Conservation (phyloP, 2,329 filamentous ascomycete genomes). For the Diaporthe vexans region DNA sequence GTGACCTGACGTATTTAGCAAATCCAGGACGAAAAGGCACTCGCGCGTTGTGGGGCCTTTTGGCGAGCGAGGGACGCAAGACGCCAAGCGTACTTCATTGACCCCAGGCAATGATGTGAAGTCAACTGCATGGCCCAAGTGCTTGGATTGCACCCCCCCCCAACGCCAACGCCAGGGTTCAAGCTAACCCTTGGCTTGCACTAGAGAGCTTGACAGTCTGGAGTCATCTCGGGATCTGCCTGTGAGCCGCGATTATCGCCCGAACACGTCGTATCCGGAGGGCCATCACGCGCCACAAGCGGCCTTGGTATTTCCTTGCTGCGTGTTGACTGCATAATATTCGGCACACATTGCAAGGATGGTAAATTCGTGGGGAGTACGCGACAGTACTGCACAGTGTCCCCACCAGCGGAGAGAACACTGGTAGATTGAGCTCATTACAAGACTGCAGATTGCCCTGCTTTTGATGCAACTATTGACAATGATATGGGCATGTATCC, state of each 20-base stretch:
- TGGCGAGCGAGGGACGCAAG: not conserved
- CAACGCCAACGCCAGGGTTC: not conserved
- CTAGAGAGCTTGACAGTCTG: not conserved
- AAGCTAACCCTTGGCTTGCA: not conserved
- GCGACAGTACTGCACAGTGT: not conserved
- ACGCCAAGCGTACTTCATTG: not conserved
- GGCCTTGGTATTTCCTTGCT: slow-evolving; percentile 5
- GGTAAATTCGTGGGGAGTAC: not conserved
- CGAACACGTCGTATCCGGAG: slow-evolving; percentile 5
- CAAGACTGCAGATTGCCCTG: not conserved
- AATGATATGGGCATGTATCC: no score
- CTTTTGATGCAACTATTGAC: not conserved
- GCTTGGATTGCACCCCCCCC: not conserved
- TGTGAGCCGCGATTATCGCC: not conserved
- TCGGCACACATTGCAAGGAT: not conserved
- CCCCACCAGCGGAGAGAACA: not conserved
- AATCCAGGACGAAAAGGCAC: not conserved
- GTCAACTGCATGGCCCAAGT: not conserved
- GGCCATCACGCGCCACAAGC: not conserved
- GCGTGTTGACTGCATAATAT: not conserved
- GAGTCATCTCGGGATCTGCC: not conserved
- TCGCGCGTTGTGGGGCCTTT: not conserved
- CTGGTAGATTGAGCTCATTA: not conserved
- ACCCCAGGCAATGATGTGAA: not conserved
- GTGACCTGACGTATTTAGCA: not conserved